phyloP scores from a whole-genome alignment of 495 filamentous ascomycete genomes.

The Hapsidospora chrysogenum region DNA sequence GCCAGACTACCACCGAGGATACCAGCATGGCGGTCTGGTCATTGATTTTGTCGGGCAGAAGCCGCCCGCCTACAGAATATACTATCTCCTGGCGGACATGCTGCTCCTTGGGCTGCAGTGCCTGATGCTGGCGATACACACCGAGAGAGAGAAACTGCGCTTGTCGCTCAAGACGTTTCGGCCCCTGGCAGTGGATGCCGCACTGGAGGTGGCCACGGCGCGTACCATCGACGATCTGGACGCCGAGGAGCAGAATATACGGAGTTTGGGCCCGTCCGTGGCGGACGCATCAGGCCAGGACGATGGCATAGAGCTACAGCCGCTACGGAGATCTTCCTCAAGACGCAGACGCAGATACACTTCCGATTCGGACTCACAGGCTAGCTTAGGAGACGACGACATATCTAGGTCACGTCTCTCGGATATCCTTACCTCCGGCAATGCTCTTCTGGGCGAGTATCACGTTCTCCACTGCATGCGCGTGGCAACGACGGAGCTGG shows the following conservation, averaged over 20 bases:
- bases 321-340: constrained; percentile 10
- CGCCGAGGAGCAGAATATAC: constrained; percentile 66
- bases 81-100: constrained; percentile 47
- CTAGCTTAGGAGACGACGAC: constrained; percentile 8
- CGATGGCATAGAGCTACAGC: constrained; percentile 34
- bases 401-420: constrained; percentile 30
- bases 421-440: constrained; percentile 49
- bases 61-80: constrained; percentile 48
- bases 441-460: constrained; percentile 51
- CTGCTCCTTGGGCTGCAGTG: constrained; percentile 51
- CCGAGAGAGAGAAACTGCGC: constrained; percentile 46
- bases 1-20: constrained; percentile 60
- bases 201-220: constrained; percentile 8
- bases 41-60: constrained; percentile 78
- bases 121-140: constrained; percentile 54
- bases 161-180: constrained; percentile 18
- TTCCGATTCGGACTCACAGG: background rate
- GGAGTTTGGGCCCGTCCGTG: constrained; percentile 30
- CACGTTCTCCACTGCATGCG: constrained; percentile 49
- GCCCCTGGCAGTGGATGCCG: constrained; percentile 5
- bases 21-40: constrained; percentile 70
- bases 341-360: constrained; percentile 5
- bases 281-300: constrained; percentile 14
- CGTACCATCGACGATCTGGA: constrained; percentile 48
- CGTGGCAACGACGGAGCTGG: constrained; percentile 42